Evolutionary conservation across 305 asterid genomes (phyloP).

Genomic region (Solanum hybrid): DNA sequence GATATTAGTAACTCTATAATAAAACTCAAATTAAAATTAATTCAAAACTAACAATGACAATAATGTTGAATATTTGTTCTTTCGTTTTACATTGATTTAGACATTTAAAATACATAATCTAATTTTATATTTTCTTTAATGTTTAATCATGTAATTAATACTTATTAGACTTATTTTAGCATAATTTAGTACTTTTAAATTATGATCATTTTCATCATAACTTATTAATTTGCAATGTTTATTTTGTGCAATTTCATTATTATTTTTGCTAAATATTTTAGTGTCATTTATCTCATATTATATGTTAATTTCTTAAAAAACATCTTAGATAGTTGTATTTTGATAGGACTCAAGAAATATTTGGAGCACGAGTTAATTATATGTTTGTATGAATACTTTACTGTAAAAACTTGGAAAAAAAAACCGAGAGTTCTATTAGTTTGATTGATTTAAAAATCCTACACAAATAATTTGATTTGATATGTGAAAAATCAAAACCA

Average conservation of each 20-base stretch:
- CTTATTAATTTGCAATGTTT: background rate
- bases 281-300: background rate
- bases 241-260: background rate
- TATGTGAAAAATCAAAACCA: too few species aligned
- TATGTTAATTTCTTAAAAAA: too few species aligned
- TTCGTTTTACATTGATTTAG: background rate
- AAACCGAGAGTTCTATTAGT: too few species aligned
- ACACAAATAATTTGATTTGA: background rate
- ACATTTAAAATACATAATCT: background rate
- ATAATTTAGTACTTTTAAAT: background rate
- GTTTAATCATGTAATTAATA: background rate
- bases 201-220: background rate
- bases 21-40: background rate
- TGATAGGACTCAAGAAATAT: background rate
- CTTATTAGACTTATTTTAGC: background rate
- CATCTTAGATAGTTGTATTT: background rate
- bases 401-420: too few species aligned
- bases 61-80: background rate
- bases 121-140: too few species aligned
- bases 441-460: background rate
- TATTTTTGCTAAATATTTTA: too few species aligned
- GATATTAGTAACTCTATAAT: background rate
- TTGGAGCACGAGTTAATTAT: background rate
- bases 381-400: background rate
- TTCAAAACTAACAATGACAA: background rate